A percentile compares a stretch with the other conserved stretches of the same genome.
Evolutionary conservation across 179 eudicot genomes (phyloP).

Genomic region (Patellifolia procumbens): DNA sequence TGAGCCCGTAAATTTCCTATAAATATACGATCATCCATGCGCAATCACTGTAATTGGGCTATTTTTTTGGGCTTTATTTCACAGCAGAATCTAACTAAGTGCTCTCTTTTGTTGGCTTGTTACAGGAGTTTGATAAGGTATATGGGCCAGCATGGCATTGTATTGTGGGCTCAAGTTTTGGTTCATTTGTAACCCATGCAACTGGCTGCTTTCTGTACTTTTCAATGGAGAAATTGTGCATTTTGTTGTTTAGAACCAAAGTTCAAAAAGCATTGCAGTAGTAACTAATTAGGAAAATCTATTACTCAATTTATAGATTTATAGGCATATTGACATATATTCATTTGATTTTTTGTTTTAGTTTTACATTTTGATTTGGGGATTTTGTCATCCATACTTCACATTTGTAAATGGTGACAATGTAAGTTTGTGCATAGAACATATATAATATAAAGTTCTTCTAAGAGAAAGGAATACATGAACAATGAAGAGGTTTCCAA

Average conservation of each 20-base stretch:
- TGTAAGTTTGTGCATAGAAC: constrained; percentile 15
- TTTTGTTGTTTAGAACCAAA: constrained; percentile 76
- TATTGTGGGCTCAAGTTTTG: constrained; percentile 92
- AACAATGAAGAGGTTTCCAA: too few species aligned
- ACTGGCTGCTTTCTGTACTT: constrained; percentile 85
- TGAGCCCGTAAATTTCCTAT: too few species aligned
- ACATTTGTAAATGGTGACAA: constrained; percentile 26
- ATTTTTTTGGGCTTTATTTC: constrained; percentile 1
- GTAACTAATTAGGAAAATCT: background rate
- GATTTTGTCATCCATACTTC: background rate
- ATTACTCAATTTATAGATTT: background rate
- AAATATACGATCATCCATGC: too few species aligned
- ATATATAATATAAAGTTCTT: background rate
- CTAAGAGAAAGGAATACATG: background rate
- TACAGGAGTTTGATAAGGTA: constrained; percentile 79
- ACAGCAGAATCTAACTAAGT: background rate
- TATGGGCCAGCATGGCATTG: constrained; percentile 99
- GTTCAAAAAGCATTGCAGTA: constrained; percentile 46
- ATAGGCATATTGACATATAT: constrained; percentile 5
- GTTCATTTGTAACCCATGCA: constrained; percentile 92
- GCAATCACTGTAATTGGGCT: constrained; percentile 8
- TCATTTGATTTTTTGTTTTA: background rate
- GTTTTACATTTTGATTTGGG: background rate
- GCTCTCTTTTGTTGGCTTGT: constrained; percentile 6
- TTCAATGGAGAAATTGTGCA: constrained; percentile 73